These are phyloP conservation scores for Penicillium sp. DNA, from an alignment of 2,329 filamentous ascomycete species.

Conservation along the genomic window DNA sequence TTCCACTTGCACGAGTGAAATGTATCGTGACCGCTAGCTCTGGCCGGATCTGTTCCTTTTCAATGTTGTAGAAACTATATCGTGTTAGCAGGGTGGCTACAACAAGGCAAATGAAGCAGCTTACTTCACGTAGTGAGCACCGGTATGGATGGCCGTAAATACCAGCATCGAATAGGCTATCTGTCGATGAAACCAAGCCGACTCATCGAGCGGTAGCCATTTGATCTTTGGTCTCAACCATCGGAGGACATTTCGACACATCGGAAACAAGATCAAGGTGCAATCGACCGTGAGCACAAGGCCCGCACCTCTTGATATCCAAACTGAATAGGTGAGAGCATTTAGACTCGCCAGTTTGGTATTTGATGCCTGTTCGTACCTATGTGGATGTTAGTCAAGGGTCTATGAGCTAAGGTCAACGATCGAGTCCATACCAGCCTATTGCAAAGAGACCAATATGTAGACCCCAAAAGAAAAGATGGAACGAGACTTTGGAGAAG, in stretches of 20 bases:
- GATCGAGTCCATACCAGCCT: constrained; percentile 65
- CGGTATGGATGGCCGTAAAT: constrained; percentile 73
- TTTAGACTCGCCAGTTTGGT: constrained; percentile 71
- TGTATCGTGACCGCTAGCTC: constrained; percentile 84
- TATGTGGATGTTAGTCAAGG: constrained; percentile 41
- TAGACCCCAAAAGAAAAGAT: constrained; percentile 73
- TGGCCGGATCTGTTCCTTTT: constrained; percentile 75
- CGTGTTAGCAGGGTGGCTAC: constrained; percentile 23
- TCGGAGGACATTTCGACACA: constrained; percentile 86
- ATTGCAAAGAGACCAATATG: constrained; percentile 76
- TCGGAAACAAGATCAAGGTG: constrained; percentile 84
- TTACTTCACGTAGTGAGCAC: constrained; percentile 90
- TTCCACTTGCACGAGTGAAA: constrained; percentile 80
- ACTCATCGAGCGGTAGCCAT: constrained; percentile 92
- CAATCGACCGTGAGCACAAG: constrained; percentile 79
- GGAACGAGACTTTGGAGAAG: constrained; percentile 69
- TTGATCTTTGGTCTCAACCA: constrained; percentile 79
- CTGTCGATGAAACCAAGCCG: constrained; percentile 94
- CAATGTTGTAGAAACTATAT: constrained; percentile 85
- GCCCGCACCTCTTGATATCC: constrained; percentile 91
- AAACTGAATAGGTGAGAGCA: constrained; percentile 79
- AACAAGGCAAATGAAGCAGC: constrained; percentile 27
- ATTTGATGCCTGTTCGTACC: constrained; percentile 74
- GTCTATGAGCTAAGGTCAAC: neutral
- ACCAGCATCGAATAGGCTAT: constrained; percentile 83